Conservation (phyloP, 768 basidiomycete species). For the Rubroboletus satanas region DNA sequence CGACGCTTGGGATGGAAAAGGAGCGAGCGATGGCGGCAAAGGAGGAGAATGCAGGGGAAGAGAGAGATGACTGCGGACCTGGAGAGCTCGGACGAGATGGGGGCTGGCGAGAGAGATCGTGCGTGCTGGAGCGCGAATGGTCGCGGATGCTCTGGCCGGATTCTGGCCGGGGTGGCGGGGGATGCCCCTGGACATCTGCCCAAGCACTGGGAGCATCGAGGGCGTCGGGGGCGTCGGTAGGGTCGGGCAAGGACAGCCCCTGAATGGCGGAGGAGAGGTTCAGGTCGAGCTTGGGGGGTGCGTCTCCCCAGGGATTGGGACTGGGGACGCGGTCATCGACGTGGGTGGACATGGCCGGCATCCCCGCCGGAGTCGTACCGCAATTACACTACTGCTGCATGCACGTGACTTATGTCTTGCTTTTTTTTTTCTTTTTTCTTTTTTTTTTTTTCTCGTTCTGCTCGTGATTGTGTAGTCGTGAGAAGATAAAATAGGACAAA, state of each 20-base stretch:
- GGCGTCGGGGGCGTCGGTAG: background rate
- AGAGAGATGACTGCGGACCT: background rate
- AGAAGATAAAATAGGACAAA: background rate
- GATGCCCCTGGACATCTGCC: background rate
- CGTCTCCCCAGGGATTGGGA: background rate
- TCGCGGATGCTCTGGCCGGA: background rate
- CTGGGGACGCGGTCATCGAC: no score
- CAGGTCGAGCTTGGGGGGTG: background rate
- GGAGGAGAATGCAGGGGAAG: constrained; percentile 1
- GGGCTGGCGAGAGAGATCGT: background rate
- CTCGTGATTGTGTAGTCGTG: background rate
- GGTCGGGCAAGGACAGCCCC: background rate
- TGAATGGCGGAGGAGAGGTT: background rate
- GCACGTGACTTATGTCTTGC: no score
- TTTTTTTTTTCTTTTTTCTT: no score
- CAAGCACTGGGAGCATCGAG: background rate
- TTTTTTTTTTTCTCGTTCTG: background rate
- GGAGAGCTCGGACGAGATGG: background rate
- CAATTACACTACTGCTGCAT: no score
- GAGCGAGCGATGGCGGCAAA: constrained; percentile 59
- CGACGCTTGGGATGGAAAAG: constrained; percentile 48
- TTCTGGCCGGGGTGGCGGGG: background rate
- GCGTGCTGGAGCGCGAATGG: background rate
- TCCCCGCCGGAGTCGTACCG: no score
- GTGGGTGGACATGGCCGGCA: no score